Base-by-base conservation (phyloP, 2,329 filamentous ascomycete species). In the Phialophora chinensis region DNA sequence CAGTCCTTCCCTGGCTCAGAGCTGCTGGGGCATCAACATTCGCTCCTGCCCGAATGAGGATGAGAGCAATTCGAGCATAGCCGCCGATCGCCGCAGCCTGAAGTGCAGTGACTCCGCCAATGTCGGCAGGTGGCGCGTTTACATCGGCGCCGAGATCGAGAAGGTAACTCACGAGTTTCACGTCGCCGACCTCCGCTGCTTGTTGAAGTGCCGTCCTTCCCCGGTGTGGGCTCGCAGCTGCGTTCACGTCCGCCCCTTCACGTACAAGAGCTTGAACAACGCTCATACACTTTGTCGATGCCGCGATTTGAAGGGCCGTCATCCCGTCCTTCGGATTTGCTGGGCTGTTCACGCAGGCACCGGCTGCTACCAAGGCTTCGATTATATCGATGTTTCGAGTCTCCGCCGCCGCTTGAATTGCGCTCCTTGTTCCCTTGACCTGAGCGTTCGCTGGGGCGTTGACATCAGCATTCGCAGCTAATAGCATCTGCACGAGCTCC, bases 1-100 rank as follows among this genome's bases (percentile, higher is more conserved):
- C 73, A 1, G 75, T 74, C 27, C 72, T 60, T 31, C 75, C 75
- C 3, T 73, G 62, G 0, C 50, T 8, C 12, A 23, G 27, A 27
- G 73, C 70, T 8, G 47, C 27, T 7, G 29, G 23, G n/a, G 58
- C 58, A 29, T 38, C 23, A 42, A 60, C 17, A 25, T 60, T 29
- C 12, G 58, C 58, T 17, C 47, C 47, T 25, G 31, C 25, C 27
- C 11, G 14, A 17, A 60, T 5, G 29, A 60, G 47, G 5, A 60
- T 52, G 10, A 17, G 12, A n/a, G 47, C 58, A 23, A 53, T 35
- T 12, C 44, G 33, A 23, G 50, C 7, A 25, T 52, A 25, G 29
- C 58, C 58, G 1, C 25, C 7, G 44, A 38, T 42, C 6, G 58
- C 47, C 1, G 58, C 58, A 4, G 49, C 20, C 27, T 60, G 58